These are phyloP conservation scores for Nicotiana attenuata DNA, from an alignment of 257 asterid species.

Conservation along the genomic window DNA sequence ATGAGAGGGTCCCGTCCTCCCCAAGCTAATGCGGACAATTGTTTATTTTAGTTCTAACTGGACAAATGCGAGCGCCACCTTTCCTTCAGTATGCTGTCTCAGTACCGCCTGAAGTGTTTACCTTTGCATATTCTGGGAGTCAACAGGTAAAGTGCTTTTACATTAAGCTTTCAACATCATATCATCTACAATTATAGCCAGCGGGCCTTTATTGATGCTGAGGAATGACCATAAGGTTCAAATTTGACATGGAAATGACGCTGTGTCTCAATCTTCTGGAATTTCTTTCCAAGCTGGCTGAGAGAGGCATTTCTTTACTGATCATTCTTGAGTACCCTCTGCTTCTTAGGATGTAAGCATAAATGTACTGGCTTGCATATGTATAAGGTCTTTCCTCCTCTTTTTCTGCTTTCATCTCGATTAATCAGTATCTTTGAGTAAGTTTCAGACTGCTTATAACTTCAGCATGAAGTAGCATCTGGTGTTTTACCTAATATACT, in stretches of 20 bases:
- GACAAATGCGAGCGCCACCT: constrained; percentile 92
- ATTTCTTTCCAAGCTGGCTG: constrained; percentile 68
- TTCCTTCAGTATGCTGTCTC: constrained; percentile 70
- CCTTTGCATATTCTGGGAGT: constrained; percentile 74
- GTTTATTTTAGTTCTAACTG: constrained; percentile 61
- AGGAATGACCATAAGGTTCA: constrained; percentile 40
- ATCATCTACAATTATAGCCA: neutral
- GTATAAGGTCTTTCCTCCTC: constrained; percentile 1
- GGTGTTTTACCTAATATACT: constrained; percentile 50
- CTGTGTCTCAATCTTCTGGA: constrained; percentile 68
- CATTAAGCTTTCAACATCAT: neutral
- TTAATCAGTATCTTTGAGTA: constrained; percentile 10
- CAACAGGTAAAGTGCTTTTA: constrained; percentile 50
- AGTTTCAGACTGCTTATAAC: constrained; percentile 74
- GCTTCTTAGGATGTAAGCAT: constrained; percentile 76
- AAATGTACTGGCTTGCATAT: constrained; percentile 40
- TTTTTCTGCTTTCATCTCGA: neutral
- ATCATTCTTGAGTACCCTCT: constrained; percentile 67
- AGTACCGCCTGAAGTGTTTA: constrained; percentile 68
- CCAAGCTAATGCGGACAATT: constrained; percentile 12
- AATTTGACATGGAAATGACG: constrained; percentile 46
- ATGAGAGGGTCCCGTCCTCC: constrained; percentile 80
- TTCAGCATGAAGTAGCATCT: constrained; percentile 67
- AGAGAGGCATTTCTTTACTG: constrained; percentile 68
- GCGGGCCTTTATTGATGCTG: constrained; percentile 56